Base-by-base conservation (phyloP, 306 rosid species). In the Glycyrrhiza uralensis region DNA sequence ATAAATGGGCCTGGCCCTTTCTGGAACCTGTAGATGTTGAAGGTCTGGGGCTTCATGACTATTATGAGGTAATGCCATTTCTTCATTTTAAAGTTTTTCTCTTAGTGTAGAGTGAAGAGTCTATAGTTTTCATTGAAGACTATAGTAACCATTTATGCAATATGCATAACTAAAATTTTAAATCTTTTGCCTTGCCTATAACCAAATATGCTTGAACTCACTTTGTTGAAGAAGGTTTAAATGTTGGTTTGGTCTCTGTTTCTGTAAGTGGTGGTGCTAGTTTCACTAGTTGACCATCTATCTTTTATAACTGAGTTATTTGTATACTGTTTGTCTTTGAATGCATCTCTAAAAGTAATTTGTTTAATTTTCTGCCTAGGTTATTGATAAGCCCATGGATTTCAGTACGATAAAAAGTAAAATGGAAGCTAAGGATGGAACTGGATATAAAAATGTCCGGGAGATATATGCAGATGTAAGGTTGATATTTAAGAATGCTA, bases 381-480 rank as follows among this genome's bases (percentile, higher is more conserved):
- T 85, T 45, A 87, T 89, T 79, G 96, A 88, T 66, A 91, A 87
- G 85, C 96, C 97, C 68, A 91, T 91, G 97, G 97, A 91, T 69
- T 89, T 91, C 50, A 62, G 88, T 59, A 91, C 97, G 0, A 88
- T 91, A 20, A 87, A 82, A 85, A 79, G 79, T 79, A 88, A 87
- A 81, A 89, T 91, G 96, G 93, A 89, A 41, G 92, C 91, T 51
- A 85, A 85, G 74, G 96, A 91, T 81, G 91, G 84, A n/a, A 82
- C 85, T 72, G 85, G 91, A 63, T 91, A 91, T 72, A 91, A 83
- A 78, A 82, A 89, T 51, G 88, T 91, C 8, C 79, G 91, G 50
- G 92, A 89, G 75, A 84, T 89, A 47, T 91, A 81, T 70, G 76
- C 87, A 14, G 97, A 91, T 72, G 91, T 88, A 39, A 84, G 91